phyloP scores from a whole-genome alignment of 257 asterid species.

The Prunella vulgaris region DNA sequence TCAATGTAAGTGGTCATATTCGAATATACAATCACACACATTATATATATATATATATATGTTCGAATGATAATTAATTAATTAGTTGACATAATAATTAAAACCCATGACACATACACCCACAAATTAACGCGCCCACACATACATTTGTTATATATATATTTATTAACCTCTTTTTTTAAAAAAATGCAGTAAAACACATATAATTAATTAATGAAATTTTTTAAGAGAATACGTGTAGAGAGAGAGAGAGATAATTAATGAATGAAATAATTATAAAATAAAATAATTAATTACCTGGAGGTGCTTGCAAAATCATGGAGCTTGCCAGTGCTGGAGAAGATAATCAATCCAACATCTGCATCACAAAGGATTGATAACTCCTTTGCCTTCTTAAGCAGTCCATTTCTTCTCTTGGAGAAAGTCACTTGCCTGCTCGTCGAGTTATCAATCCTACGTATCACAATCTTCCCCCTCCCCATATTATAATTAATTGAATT shows the following conservation, averaged over 20 bases:
- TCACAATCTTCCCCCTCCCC: conserved; percentile 52
- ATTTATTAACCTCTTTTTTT: too few species aligned
- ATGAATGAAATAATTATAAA: not conserved
- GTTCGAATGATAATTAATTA: too few species aligned
- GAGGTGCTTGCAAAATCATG: conserved; percentile 43
- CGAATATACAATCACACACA: too few species aligned
- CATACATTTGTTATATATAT: not conserved
- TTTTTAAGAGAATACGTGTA: too few species aligned
- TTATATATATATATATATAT: too few species aligned
- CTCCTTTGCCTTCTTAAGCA: conserved; percentile 50
- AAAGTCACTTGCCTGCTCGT: conserved; percentile 50
- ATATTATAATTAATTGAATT: too few species aligned
- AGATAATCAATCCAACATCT: conserved; percentile 44
- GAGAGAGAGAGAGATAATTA: not conserved
- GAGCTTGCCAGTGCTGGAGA: conserved; percentile 48
- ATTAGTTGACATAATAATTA: too few species aligned
- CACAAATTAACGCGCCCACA: not conserved
- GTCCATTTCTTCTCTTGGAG: conserved; percentile 46
- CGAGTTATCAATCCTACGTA: conserved; percentile 44
- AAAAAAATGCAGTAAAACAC: too few species aligned
- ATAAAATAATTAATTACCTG: too few species aligned
- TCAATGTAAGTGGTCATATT: too few species aligned
- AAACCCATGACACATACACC: too few species aligned
- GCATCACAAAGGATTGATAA: conserved; percentile 50
- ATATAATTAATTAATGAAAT: not conserved